A percentile compares a stretch with the other conserved stretches of the same genome.
These are phyloP conservation scores for Chenopodium album DNA, from an alignment of 148 eudicot genomes.

Conservation along the genomic window DNA sequence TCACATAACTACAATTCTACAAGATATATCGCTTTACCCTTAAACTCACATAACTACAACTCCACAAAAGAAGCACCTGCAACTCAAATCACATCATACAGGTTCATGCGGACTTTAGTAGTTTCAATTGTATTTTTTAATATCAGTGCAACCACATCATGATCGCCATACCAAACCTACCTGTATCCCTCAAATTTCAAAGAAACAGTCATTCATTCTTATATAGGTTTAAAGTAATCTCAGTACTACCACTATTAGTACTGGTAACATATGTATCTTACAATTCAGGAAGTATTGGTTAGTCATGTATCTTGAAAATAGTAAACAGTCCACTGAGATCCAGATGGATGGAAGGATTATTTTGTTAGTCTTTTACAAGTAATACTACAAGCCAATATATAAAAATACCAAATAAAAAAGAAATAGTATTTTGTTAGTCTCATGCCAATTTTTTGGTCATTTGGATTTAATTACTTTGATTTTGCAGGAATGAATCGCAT, in stretches of 20 bases:
- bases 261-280: too few relatives aligned
- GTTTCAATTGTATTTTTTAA: background rate
- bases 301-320: background rate
- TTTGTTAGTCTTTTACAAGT: background rate
- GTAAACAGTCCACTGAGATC: too few relatives aligned
- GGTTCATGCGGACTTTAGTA: background rate
- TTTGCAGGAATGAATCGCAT: background rate
- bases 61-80: background rate
- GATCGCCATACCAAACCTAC: background rate
- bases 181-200: background rate
- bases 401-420: background rate
- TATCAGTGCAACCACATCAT: background rate
- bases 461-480: background rate
- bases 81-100: background rate
- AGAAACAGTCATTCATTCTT: background rate
- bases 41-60: background rate
- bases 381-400: background rate
- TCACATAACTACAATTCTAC: too few relatives aligned
- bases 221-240: background rate
- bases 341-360: background rate
- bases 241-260: too few relatives aligned
- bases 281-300: background rate
- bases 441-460: background rate
- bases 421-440: background rate
- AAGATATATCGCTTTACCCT: background rate